Evolutionary conservation across 2,329 filamentous ascomycete genomes (phyloP).

Genomic region (Fonsecaea monophora): DNA sequence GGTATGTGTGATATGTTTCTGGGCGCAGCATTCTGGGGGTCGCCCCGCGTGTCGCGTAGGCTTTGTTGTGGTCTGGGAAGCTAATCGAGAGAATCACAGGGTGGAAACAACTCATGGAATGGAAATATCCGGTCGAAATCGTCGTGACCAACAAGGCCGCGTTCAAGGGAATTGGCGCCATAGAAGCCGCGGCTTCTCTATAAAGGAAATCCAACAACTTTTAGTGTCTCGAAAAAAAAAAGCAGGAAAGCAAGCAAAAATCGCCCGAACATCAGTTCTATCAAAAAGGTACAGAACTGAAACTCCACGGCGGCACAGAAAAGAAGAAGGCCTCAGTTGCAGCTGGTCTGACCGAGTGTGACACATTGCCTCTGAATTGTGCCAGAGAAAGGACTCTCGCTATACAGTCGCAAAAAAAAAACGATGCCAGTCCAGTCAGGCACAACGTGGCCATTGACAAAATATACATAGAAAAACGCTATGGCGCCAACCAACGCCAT

Average conservation of each 20-base stretch:
- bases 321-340: neutral
- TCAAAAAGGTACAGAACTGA: neutral
- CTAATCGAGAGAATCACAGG: constrained; percentile 59
- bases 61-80: neutral
- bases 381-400: neutral
- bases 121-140: constrained; percentile 85
- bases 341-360: neutral
- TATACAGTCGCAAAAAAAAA: neutral
- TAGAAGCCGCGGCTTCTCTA: constrained; percentile 60
- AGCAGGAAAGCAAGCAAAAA: neutral
- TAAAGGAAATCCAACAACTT: constrained; percentile 36
- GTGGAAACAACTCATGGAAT: constrained; percentile 93
- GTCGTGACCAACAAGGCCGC: constrained; percentile 64
- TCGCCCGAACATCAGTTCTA: neutral
- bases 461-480: neutral
- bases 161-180: constrained; percentile 69
- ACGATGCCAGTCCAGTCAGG: neutral
- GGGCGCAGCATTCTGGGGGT: neutral
- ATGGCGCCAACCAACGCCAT: neutral
- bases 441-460: neutral
- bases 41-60: neutral
- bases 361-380: neutral
- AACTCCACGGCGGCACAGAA: neutral
- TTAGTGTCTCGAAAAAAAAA: neutral
- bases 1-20: constrained; percentile 61